A percentile compares a stretch with the other conserved stretches of the same genome.
These are phyloP conservation scores for Acrodontium crateriforme DNA, from an alignment of 2,329 filamentous ascomycete genomes.

Conservation along the genomic window DNA sequence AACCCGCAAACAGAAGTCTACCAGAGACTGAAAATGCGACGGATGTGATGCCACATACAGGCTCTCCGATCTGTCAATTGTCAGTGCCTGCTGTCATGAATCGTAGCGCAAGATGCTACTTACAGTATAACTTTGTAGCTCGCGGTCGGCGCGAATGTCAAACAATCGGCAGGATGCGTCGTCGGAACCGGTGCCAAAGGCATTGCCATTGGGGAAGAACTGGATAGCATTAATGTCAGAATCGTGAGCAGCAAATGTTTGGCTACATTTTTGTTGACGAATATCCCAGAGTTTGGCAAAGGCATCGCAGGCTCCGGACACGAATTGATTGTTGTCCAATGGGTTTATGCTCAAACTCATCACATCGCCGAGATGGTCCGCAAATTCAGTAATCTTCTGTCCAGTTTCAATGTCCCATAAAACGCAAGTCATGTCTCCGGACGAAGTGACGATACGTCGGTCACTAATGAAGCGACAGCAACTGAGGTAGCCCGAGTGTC, in stretches of 20 bases:
- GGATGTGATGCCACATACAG: conserved; percentile 94
- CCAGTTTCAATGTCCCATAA: conserved; percentile 99
- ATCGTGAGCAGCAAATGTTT: conserved; percentile 96
- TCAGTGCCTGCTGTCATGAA: conserved; percentile 8
- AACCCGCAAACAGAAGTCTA: conserved; percentile 86
- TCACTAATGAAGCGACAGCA: conserved; percentile 99
- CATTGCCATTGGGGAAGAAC: conserved; percentile 98
- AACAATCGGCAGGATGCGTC: conserved; percentile 95
- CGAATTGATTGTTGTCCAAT: conserved; percentile 97
- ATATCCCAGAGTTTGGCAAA: conserved; percentile 99
- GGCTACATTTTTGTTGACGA: conserved; percentile 90
- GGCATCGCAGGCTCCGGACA: conserved; percentile 96
- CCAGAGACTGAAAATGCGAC: conserved; percentile 97
- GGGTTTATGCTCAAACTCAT: conserved; percentile 99
- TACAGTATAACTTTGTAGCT: conserved; percentile 55
- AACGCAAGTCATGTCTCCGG: conserved; percentile 99
- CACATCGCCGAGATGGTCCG: conserved; percentile 93
- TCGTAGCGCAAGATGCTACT: conserved; percentile 13
- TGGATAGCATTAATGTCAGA: conserved; percentile 99
- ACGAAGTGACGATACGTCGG: conserved; percentile 91
- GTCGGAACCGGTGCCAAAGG: conserved; percentile 94
- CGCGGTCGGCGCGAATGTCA: conserved; percentile 88
- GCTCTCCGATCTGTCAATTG: conserved; percentile 67
- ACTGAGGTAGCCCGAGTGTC: conserved; percentile 91
- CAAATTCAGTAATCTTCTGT: conserved; percentile 93